A percentile compares a stretch with the other conserved stretches of the same genome.
Conservation (phyloP, 2,329 filamentous ascomycete species). For the Cladosporium sp. region DNA sequence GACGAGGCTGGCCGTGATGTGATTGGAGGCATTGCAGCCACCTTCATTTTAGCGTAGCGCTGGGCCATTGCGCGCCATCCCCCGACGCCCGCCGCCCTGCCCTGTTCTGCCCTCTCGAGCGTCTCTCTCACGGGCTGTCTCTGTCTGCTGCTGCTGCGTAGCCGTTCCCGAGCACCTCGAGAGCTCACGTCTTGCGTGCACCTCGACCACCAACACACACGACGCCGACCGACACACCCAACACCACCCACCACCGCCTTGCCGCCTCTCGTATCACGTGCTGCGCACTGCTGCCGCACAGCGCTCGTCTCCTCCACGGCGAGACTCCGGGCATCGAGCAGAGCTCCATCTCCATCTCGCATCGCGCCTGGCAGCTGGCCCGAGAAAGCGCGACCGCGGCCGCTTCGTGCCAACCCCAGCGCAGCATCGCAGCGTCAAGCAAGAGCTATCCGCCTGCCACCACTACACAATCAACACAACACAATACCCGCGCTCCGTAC, state of each 20-base stretch:
- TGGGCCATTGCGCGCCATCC: too few relatives aligned
- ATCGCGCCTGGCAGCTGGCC: not conserved
- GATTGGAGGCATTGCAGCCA: conserved; percentile 7
- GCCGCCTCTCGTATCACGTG: conserved; percentile 1
- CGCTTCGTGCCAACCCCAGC: not conserved
- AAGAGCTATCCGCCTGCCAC: not conserved
- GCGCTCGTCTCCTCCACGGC: not conserved
- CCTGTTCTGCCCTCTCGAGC: not conserved
- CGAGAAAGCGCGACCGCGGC: conserved; percentile 8
- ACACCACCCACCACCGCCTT: not conserved
- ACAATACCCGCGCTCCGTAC: not conserved
- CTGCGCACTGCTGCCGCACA: not conserved
- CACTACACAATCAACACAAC: not conserved
- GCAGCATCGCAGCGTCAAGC: conserved; percentile 6
- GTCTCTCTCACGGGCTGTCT: not conserved
- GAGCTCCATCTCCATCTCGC: not conserved
- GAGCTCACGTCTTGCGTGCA: not conserved
- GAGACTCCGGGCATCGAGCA: not conserved
- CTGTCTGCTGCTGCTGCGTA: not conserved
- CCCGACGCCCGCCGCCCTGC: not conserved
- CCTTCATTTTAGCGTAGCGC: conserved; percentile 4
- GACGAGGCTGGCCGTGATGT: not conserved
- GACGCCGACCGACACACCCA: not conserved
- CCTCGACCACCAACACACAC: not conserved
- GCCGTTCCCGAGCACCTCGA: not conserved